These are phyloP conservation scores for Venturia asperata DNA, from an alignment of 2,329 filamentous ascomycete genomes.

Conservation along the genomic window DNA sequence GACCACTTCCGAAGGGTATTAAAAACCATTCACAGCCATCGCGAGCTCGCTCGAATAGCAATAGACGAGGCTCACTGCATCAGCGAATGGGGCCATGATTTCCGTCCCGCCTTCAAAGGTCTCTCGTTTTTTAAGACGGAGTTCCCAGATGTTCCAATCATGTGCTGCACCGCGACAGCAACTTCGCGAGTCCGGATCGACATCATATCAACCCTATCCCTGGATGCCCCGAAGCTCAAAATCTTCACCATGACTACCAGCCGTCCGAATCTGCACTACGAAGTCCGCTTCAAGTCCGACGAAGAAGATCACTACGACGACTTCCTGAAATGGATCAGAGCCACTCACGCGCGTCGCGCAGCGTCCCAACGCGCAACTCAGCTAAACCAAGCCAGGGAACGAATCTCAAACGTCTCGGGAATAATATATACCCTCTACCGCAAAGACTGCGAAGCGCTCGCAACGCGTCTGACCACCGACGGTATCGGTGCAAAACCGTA, in stretches of 20 bases:
- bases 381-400: conserved; percentile 42
- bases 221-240: conserved; percentile 58
- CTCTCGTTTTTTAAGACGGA: conserved; percentile 77
- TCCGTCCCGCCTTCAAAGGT: conserved; percentile 83
- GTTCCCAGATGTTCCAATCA: conserved; percentile 81
- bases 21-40: conserved; percentile 66
- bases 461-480: conserved; percentile 56
- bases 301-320: conserved; percentile 67
- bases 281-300: conserved; percentile 75
- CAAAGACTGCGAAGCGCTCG: conserved; percentile 65
- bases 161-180: conserved; percentile 87
- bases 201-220: conserved; percentile 65
- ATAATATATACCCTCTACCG: conserved; percentile 75
- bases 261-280: conserved; percentile 81
- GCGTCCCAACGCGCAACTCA: conserved; percentile 50
- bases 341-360: conserved; percentile 63
- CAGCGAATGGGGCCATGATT: conserved; percentile 97
- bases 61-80: conserved; percentile 97
- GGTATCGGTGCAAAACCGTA: conserved; percentile 69
- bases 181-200: conserved; percentile 75
- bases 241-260: conserved; percentile 78
- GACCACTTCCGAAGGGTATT: conserved; percentile 71
- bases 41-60: conserved; percentile 78
- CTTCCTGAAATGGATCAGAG: conserved; percentile 68
- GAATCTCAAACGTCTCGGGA: conserved; percentile 56